phyloP scores from a whole-genome alignment of 2,329 filamentous ascomycete genomes.

The Fusarium verrucosum region DNA sequence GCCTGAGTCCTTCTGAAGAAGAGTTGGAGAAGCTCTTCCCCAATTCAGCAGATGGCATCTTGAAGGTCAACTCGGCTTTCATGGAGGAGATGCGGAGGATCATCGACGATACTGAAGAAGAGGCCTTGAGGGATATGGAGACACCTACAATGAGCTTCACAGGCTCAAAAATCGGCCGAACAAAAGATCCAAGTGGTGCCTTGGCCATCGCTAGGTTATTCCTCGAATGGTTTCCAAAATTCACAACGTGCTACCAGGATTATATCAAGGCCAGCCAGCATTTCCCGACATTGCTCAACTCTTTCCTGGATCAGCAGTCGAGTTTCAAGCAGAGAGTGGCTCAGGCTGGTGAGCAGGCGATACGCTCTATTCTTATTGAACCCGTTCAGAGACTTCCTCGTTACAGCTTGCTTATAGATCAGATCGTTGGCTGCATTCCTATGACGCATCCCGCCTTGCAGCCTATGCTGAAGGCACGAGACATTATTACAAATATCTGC shows the following conservation, averaged over 20 bases:
- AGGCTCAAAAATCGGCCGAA: slow-evolving; percentile 57
- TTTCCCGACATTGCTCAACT: slow-evolving; percentile 82
- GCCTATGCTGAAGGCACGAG: slow-evolving; percentile 84
- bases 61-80: slow-evolving; percentile 84
- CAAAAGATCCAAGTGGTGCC: slow-evolving; percentile 80
- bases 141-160: slow-evolving; percentile 55
- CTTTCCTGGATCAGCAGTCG: slow-evolving; percentile 81
- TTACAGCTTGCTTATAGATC: slow-evolving; percentile 96
- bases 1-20: slow-evolving; percentile 75
- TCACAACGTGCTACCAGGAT: slow-evolving; percentile 88
- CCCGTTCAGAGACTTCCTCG: slow-evolving; percentile 93
- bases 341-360: slow-evolving; percentile 86
- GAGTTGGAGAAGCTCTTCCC: slow-evolving; percentile 84
- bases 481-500: slow-evolving; percentile 96
- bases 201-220: slow-evolving; percentile 81
- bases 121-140: slow-evolving; percentile 80
- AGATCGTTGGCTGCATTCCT: slow-evolving; percentile 87
- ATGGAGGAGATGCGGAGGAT: slow-evolving; percentile 77
- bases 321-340: slow-evolving; percentile 84
- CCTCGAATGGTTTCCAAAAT: slow-evolving; percentile 91
- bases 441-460: slow-evolving; percentile 86
- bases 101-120: slow-evolving; percentile 84
- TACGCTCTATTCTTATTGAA: slow-evolving; percentile 93
- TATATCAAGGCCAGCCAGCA: slow-evolving; percentile 92
- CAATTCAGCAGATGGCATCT: slow-evolving; percentile 78